A percentile compares a stretch with the other conserved stretches of the same genome.
phyloP scores from a whole-genome alignment of 306 rosid genomes.

The Dalbergia cultrata region DNA sequence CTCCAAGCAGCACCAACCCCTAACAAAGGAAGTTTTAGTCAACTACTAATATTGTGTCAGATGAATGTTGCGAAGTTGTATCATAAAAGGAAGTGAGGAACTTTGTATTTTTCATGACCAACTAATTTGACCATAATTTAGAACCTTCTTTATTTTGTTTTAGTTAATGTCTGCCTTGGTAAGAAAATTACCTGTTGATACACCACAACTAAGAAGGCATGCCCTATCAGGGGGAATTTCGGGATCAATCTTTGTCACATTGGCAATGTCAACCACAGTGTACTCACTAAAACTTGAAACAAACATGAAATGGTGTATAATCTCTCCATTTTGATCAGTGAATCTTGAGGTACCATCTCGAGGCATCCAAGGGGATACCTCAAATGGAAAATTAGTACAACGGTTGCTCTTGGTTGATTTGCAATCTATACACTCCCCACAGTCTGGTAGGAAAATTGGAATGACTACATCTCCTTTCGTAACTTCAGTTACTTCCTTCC shows the following conservation, averaged over 20 bases:
- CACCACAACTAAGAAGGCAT: constrained; percentile 83
- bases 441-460: constrained; percentile 76
- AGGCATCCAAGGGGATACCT: constrained; percentile 71
- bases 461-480: constrained; percentile 74
- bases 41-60: constrained; percentile 22
- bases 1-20: constrained; percentile 97
- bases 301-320: constrained; percentile 67
- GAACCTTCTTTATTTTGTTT: not conserved
- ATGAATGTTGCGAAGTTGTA: not conserved
- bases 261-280: constrained; percentile 76
- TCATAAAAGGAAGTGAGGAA: not conserved
- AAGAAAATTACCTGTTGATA: constrained; percentile 69
- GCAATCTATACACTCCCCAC: constrained; percentile 74
- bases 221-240: constrained; percentile 69
- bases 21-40: constrained; percentile 34
- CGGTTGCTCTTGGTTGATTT: constrained; percentile 75
- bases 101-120: not conserved
- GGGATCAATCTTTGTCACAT: constrained; percentile 65
- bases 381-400: constrained; percentile 72
- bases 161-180: not conserved
- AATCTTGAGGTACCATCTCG: constrained; percentile 72
- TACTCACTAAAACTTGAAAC: constrained; percentile 86
- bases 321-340: constrained; percentile 71
- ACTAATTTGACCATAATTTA: not conserved
- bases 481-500: constrained; percentile 72